These are phyloP conservation scores for Melanopsichium pennsylvanicum DNA, from an alignment of 1,284 basidiomycete species.

Conservation along the genomic window DNA sequence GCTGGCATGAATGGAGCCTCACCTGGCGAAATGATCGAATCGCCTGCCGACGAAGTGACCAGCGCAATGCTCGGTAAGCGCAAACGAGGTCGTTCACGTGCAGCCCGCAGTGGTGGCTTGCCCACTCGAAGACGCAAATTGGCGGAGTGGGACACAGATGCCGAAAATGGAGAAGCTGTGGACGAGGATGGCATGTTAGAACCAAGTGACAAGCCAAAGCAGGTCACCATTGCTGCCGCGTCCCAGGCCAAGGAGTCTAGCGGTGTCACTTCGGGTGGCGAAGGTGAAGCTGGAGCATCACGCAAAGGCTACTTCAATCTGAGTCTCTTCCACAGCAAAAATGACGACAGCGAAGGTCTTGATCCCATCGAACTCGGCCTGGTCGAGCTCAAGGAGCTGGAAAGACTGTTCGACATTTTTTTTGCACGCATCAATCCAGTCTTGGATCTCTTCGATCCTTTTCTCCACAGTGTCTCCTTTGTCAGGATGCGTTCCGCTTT, in stretches of 20 bases:
- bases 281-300: conserved; percentile 49
- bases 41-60: conserved; percentile 41
- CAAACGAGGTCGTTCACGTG: conserved; percentile 40
- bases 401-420: conserved; percentile 56
- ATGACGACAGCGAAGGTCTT: conserved; percentile 47
- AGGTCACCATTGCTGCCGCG: conserved; percentile 29
- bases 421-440: conserved; percentile 58
- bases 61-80: conserved; percentile 43
- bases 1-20: conserved; percentile 30
- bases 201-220: conserved; percentile 35
- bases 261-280: conserved; percentile 33
- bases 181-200: conserved; percentile 20
- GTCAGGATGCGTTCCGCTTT: conserved; percentile 54
- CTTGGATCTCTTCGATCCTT: conserved; percentile 54
- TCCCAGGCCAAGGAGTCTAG: conserved; percentile 22
- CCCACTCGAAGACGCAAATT: conserved; percentile 21
- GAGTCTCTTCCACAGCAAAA: conserved; percentile 55
- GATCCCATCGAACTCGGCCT: conserved; percentile 51
- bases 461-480: conserved; percentile 54
- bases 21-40: conserved; percentile 39
- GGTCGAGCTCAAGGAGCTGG: conserved; percentile 50
- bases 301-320: conserved; percentile 56
- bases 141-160: conserved; percentile 47
- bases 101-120: conserved; percentile 30
- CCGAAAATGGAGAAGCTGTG: conserved; percentile 32